phyloP scores from a whole-genome alignment of 192 early-diverging fungal species.

The Entophlyctis helioformis region DNA sequence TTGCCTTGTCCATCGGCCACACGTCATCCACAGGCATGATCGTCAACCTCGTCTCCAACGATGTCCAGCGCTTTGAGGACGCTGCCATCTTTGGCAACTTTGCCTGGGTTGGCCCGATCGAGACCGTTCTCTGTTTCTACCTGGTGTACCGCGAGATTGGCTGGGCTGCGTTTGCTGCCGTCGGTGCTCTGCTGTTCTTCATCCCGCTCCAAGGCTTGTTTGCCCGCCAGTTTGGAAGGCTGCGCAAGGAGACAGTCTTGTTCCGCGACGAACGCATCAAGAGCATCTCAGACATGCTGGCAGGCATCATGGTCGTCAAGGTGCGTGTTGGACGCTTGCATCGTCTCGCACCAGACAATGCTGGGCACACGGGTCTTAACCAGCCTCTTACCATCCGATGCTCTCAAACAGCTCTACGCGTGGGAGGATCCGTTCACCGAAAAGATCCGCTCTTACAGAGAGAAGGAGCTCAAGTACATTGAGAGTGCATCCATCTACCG shows the following conservation, averaged over 20 bases:
- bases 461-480: slow-evolving; percentile 19
- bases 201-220: slow-evolving; percentile 34
- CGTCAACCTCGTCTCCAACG: slow-evolving; percentile 34
- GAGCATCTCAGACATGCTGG: slow-evolving; percentile 24
- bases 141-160: slow-evolving; percentile 32
- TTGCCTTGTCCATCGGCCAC: slow-evolving; percentile 21
- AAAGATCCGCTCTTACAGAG: slow-evolving; percentile 18
- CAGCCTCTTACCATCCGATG: too few relatives aligned
- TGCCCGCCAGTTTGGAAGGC: slow-evolving; percentile 12
- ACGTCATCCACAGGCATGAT: slow-evolving; percentile 30
- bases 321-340: background rate
- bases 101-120: slow-evolving; percentile 31
- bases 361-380: too few relatives aligned
- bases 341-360: too few relatives aligned
- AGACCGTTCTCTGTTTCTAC: slow-evolving; percentile 19
- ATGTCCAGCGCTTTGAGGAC: slow-evolving; percentile 43
- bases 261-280: slow-evolving; percentile 34
- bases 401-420: slow-evolving; percentile 11
- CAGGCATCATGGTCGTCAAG: slow-evolving; percentile 39
- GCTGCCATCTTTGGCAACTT: slow-evolving; percentile 24
- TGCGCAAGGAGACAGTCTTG: slow-evolving; percentile 15
- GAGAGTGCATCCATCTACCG: slow-evolving; percentile 20
- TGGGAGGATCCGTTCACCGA: slow-evolving; percentile 35
- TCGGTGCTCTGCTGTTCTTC: slow-evolving; percentile 19
- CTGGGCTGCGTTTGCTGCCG: slow-evolving; percentile 21